Conservation (phyloP, 495 filamentous ascomycete species). For the Aspergillus egyptiacus region DNA sequence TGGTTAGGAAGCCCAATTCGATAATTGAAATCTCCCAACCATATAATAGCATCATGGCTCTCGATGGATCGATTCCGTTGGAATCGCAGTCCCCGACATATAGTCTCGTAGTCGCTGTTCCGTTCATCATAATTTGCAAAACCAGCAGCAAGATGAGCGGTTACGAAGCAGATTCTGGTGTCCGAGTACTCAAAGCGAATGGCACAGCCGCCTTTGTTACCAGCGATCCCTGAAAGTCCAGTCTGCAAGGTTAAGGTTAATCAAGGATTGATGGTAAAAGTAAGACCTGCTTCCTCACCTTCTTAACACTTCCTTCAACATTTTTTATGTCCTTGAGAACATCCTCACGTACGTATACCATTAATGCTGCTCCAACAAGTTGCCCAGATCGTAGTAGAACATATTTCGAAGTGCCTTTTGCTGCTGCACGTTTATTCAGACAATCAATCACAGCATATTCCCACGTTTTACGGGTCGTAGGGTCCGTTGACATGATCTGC, state of each 20-base stretch:
- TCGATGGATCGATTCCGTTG: conserved; percentile 85
- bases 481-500: conserved; percentile 99
- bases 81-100: conserved; percentile 80
- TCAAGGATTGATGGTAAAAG: background rate
- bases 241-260: conserved; percentile 47
- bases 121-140: conserved; percentile 97
- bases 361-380: conserved; percentile 86
- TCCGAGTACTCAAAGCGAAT: conserved; percentile 95
- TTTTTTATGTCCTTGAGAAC: conserved; percentile 80
- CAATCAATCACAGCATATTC: conserved; percentile 72
- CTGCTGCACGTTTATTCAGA: conserved; percentile 62
- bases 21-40: conserved; percentile 99
- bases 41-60: conserved; percentile 91
- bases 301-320: conserved; percentile 92
- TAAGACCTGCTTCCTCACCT: conserved; percentile 38
- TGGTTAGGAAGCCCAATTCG: conserved; percentile 83
- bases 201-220: conserved; percentile 96
- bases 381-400: conserved; percentile 87
- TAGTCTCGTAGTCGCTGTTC: conserved; percentile 88
- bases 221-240: conserved; percentile 92
- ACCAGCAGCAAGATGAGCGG: conserved; percentile 91
- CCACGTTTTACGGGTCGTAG: conserved; percentile 76
- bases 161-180: conserved; percentile 90
- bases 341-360: conserved; percentile 80
- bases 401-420: conserved; percentile 65